A percentile compares a stretch with the other conserved stretches of the same genome.
phyloP scores from a whole-genome alignment of 2,329 filamentous ascomycete genomes.

The Trichoderma lentiforme region DNA sequence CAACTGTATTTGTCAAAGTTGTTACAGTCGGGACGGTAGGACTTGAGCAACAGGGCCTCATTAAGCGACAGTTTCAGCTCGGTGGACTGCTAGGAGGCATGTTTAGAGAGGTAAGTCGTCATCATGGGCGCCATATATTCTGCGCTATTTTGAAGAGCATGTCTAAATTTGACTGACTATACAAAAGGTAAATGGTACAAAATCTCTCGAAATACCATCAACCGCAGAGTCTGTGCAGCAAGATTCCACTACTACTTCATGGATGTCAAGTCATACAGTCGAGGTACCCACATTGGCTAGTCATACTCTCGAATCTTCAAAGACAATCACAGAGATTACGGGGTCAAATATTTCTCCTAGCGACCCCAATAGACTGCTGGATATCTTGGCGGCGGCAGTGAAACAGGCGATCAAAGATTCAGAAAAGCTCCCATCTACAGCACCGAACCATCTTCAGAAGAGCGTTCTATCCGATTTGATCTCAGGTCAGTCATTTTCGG shows the following conservation, averaged over 20 bases:
- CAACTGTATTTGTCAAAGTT: conserved; percentile 17
- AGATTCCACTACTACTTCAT: neutral
- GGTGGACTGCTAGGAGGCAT: conserved; percentile 21
- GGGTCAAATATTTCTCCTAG: neutral
- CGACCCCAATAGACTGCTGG: conserved; percentile 9
- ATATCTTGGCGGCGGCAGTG: conserved; percentile 21
- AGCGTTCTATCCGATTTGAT: conserved; percentile 9
- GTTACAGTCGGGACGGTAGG: conserved; percentile 5
- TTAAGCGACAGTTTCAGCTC: conserved; percentile 27
- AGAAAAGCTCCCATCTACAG: neutral
- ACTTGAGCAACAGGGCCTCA: neutral
- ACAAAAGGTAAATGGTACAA: neutral
- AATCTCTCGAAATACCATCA: neutral
- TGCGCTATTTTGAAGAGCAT: neutral
- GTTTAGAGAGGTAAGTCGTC: conserved; percentile 18
- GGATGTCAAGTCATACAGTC: neutral
- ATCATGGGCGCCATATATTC: neutral
- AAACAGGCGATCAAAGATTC: conserved; percentile 11
- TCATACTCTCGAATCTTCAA: neutral
- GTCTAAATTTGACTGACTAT: neutral
- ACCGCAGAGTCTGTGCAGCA: neutral
- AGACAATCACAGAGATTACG: neutral
- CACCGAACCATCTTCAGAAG: neutral
- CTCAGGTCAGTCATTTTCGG: neutral
- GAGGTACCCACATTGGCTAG: neutral